These are phyloP conservation scores for Spongispora temasekensis DNA, from an alignment of 1,284 basidiomycete species.

Conservation along the genomic window DNA sequence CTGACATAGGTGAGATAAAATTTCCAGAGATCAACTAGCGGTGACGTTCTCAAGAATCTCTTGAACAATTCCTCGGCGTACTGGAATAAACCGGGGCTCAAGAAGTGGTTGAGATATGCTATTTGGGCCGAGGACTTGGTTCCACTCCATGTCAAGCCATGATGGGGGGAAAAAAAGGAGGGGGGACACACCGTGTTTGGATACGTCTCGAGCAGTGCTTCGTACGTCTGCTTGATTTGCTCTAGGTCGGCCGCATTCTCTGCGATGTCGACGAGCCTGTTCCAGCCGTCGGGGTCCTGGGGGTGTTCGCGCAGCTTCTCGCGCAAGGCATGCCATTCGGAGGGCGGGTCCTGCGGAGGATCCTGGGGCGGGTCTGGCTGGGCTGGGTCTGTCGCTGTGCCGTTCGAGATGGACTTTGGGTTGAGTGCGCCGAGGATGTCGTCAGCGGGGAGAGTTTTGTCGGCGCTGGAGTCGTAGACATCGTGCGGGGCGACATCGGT, in stretches of 20 bases:
- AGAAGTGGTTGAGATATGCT: conserved; percentile 80
- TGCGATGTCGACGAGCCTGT: conserved; percentile 59
- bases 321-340: conserved; percentile 52
- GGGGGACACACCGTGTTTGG: conserved; percentile 61
- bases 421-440: conserved; percentile 44
- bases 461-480: conserved; percentile 26
- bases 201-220: conserved; percentile 63
- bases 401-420: conserved; percentile 32
- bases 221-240: conserved; percentile 64
- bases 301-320: conserved; percentile 51
- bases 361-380: conserved; percentile 27
- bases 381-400: conserved; percentile 26
- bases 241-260: conserved; percentile 62
- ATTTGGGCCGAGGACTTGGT: conserved; percentile 72
- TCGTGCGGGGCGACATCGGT: conserved; percentile 31
- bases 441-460: conserved; percentile 41
- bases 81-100: conserved; percentile 63
- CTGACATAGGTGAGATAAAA: conserved; percentile 85
- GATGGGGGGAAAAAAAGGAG: conserved; percentile 15
- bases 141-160: conserved; percentile 31
- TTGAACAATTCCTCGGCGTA: conserved; percentile 81
- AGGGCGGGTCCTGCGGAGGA: conserved; percentile 35
- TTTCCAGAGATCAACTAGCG: conserved; percentile 85
- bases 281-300: conserved; percentile 61
- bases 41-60: conserved; percentile 78